Base-by-base conservation (phyloP, 1,284 basidiomycete species). In the Inonotus hispidus region DNA sequence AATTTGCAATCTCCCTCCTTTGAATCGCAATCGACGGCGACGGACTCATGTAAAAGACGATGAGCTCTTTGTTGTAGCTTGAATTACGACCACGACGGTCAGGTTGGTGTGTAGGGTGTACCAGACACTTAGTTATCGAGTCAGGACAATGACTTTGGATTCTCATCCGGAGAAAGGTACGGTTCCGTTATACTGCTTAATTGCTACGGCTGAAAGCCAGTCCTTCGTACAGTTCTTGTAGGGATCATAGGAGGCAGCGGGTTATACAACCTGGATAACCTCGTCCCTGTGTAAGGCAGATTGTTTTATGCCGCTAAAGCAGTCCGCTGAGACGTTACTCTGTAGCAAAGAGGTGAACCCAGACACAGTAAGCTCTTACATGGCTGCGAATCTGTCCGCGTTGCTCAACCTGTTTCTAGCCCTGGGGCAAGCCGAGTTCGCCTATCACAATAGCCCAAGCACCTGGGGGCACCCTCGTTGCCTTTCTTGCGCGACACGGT, bases 401-500 rank as follows among this genome's bases (percentile, higher is more conserved):
- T 50, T 4, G n/a, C 38, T 14, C 25, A 38, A 1, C 19, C 4
- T 43, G 16, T 7, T 43, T n/a, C 41, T 67, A 95, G 88, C 96
- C 96, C 14, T 99, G 96, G 96, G 96, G 96, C 25, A 79, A 82
- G 65, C 92, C 96, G 1, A 94, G 91, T 25, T 93, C 94, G 0
- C 94, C 93, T 0, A 94, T 99, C 68, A 88, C 89, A 10, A 94
- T 98, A 72, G 88, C 85, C 27, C 76, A 86, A 37, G 86, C 96
- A 25, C 87, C 91, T 1, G 86, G 87, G 0, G 92, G 93, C 27
- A 80, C 82, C 3, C 82, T 82, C 53, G 77, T 98, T 66, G 97
- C 96, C 46, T 98, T 99, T 78, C 77, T 99, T 58, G 90, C 96
- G 0, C 85, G 96, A 11, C 96, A 98, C 72, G 95, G 95, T 16